Base-by-base conservation (phyloP, 2,329 filamentous ascomycete species). In the Trichoderma semiorbis region DNA sequence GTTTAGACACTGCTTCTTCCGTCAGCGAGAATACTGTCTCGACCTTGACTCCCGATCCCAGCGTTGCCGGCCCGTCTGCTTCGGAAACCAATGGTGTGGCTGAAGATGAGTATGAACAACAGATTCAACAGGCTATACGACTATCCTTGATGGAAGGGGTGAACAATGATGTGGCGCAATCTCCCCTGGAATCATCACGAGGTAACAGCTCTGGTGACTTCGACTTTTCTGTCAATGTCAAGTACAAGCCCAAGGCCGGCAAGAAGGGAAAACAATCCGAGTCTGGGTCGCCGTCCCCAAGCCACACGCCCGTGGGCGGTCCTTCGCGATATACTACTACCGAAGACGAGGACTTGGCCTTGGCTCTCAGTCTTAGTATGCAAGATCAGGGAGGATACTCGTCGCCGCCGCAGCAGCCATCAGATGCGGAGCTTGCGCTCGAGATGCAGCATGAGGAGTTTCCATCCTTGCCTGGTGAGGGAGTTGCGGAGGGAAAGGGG, bases 41-140 rank as follows among this genome's bases (percentile, higher is more conserved):
- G 60, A 88, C 86, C 0, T 77, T 85, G 6, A 90, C 88, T 3
- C 86, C 89, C 2, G 88, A 89, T 73, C 84, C 85, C 4, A 89
- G 87, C 71, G 78, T 86, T 30, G 80, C 82, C 21, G 69, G 57
- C 5, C 62, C 47, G 3, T 67, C 63, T n/a, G 47, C 57, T 36
- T 43, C 57, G 3, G 86, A 83, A 26, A 77, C 79, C 14, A 82
- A 80, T 58, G 81, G 81, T 8, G 77, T 78, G 3, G 75, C 77
- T 3, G 74, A 76, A 10, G 79, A 62, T 28, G 85, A 87, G 58
- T 89, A 88, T 72, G 89, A 91, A 76, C 84, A 85, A 65, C 87
- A 89, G 76, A 85, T 91, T 11, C 89, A 91, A 79, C 85, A 88
- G 68, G 90, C 89, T 1, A 88, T 91, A 50, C 86, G 89, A 0